Evolutionary conservation across 345 rosid species (phyloP).

Genomic region (Acer yangbiense): DNA sequence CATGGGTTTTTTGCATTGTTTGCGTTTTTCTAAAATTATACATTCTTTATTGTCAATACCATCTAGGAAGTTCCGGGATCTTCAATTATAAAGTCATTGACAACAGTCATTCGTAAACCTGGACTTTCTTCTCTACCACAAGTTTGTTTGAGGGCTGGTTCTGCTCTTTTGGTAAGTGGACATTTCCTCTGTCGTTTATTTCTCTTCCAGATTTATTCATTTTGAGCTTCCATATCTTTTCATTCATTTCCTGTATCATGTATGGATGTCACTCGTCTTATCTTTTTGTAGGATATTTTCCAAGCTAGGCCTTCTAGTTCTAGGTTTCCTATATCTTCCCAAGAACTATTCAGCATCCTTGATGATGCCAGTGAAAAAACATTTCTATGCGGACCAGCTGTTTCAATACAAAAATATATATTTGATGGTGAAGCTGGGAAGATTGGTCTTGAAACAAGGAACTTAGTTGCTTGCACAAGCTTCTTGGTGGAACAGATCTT

Average conservation of each 20-base stretch:
- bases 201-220: conserved; percentile 9
- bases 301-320: conserved; percentile 62
- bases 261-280: conserved; percentile 2
- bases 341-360: conserved; percentile 74
- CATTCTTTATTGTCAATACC: conserved; percentile 17
- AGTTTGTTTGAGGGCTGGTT: conserved; percentile 75
- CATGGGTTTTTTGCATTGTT: neutral
- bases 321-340: conserved; percentile 75
- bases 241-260: neutral
- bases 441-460: conserved; percentile 79
- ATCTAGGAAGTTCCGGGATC: conserved; percentile 70
- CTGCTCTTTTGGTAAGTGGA: conserved; percentile 72
- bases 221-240: neutral
- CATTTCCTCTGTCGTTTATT: conserved; percentile 10
- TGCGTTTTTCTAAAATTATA: neutral
- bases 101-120: conserved; percentile 63
- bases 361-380: conserved; percentile 98
- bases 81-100: conserved; percentile 61
- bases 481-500: conserved; percentile 84
- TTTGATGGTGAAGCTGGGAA: conserved; percentile 87
- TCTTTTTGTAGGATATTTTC: conserved; percentile 70
- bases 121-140: conserved; percentile 72
- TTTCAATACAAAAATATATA: conserved; percentile 79
- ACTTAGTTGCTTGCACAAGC: conserved; percentile 82
- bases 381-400: conserved; percentile 69